Conservation (phyloP, 192 early-diverging fungal species). For the Coemansia sp. region DNA sequence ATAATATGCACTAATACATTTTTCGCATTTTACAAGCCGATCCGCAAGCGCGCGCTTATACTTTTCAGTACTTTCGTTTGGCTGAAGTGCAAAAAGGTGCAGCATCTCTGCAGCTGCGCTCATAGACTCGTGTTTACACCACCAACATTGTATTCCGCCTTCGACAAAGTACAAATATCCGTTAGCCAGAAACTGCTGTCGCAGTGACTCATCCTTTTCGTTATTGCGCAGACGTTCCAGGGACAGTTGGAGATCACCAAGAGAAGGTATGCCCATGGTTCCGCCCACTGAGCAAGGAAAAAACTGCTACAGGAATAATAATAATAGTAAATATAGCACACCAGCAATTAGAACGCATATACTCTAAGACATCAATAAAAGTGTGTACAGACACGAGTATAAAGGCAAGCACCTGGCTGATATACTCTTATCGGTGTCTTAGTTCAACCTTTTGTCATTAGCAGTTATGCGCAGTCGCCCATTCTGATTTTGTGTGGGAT, state of each 20-base stretch:
- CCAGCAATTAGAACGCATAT: not conserved
- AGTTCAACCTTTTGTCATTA: not conserved
- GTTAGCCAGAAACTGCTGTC: conserved; percentile 19
- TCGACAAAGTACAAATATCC: conserved; percentile 41
- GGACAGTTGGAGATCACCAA: conserved; percentile 14
- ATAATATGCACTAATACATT: conserved; percentile 43
- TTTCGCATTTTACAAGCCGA: conserved; percentile 35
- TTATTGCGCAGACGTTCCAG: conserved; percentile 16
- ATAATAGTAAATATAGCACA: not conserved
- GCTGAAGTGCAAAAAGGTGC: conserved; percentile 41
- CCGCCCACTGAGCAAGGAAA: not conserved
- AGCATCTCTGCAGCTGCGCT: conserved; percentile 38
- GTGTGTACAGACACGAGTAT: not conserved
- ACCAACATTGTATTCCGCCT: conserved; percentile 48
- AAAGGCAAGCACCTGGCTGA: not conserved
- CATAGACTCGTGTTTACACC: conserved; percentile 31
- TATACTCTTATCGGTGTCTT: not conserved
- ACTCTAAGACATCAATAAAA: not conserved
- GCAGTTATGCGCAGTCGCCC: not conserved
- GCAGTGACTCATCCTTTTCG: not conserved
- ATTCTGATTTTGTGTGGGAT: not conserved
- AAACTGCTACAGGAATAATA: not conserved
- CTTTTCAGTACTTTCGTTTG: conserved; percentile 5
- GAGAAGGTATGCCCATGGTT: conserved; percentile 8
- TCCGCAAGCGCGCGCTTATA: conserved; percentile 26